A percentile compares a stretch with the other conserved stretches of the same genome.
Evolutionary conservation across 2,329 filamentous ascomycete genomes (phyloP).

Genomic region (Pseudocercospora macadamiae): DNA sequence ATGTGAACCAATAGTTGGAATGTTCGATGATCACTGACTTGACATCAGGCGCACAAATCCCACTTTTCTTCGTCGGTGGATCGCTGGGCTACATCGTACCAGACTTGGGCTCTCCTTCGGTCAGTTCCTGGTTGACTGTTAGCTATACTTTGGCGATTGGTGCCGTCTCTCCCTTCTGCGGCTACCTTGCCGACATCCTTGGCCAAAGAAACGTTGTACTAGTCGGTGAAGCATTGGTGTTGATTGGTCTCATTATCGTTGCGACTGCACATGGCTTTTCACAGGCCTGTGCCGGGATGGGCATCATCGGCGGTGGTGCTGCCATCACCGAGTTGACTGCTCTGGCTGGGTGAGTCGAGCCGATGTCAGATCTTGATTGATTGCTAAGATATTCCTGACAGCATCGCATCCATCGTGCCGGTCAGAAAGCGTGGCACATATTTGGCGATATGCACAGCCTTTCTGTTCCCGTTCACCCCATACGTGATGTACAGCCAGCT

Average conservation of each 20-base stretch:
- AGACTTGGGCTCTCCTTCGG: slow-evolving; percentile 13
- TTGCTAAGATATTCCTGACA: background rate
- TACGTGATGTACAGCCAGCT: slow-evolving; percentile 25
- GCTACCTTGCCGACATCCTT: slow-evolving; percentile 21
- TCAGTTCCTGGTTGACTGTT: slow-evolving; percentile 20
- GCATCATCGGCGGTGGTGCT: slow-evolving; percentile 18
- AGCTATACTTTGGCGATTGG: slow-evolving; percentile 22
- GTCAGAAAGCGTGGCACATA: slow-evolving; percentile 20
- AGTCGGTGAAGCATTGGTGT: slow-evolving; percentile 10
- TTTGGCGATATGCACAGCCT: slow-evolving; percentile 17
- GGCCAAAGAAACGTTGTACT: slow-evolving; percentile 20
- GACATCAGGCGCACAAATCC: slow-evolving; percentile 23
- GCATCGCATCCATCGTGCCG: slow-evolving; percentile 15
- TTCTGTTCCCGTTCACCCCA: slow-evolving; percentile 18
- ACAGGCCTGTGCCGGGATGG: slow-evolving; percentile 16
- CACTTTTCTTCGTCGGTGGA: slow-evolving; percentile 20
- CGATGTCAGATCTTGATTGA: background rate
- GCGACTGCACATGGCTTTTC: slow-evolving; percentile 19
- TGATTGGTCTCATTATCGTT: slow-evolving; percentile 18
- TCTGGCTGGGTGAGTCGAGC: slow-evolving; percentile 15
- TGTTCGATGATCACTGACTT: too few relatives aligned
- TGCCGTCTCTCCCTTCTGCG: slow-evolving; percentile 21
- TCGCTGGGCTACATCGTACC: slow-evolving; percentile 17
- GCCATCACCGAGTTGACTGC: slow-evolving; percentile 23
- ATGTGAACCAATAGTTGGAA: too few relatives aligned